Evolutionary conservation across 2,329 filamentous ascomycete genomes (phyloP).

Genomic region (Ophiostoma ips): DNA sequence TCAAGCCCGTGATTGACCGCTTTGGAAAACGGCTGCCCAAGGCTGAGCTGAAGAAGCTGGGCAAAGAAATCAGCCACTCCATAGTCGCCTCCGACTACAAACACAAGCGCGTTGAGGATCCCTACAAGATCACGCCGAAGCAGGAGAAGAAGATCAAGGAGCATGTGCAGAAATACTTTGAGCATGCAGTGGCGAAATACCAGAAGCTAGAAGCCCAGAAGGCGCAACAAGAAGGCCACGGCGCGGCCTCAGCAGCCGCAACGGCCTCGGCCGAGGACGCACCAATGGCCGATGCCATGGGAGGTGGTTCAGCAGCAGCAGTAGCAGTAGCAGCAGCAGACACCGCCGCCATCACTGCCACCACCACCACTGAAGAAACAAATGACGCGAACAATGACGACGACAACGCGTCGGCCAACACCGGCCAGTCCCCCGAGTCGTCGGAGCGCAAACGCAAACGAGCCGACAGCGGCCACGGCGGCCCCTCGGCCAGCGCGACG

Average conservation of each 20-base stretch:
- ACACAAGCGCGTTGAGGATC: slow-evolving; percentile 71
- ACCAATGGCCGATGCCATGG: no score
- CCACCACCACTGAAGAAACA: no score
- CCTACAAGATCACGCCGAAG: slow-evolving; percentile 57
- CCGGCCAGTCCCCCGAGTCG: slow-evolving; percentile 28
- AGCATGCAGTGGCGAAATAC: slow-evolving; percentile 71
- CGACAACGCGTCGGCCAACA: not conserved
- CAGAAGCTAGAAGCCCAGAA: slow-evolving; percentile 52
- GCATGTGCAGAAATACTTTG: slow-evolving; percentile 73
- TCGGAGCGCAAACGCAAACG: slow-evolving; percentile 53
- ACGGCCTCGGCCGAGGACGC: no score
- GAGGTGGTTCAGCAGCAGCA: no score
- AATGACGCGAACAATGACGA: slow-evolving; percentile 27
- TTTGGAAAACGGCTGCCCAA: slow-evolving; percentile 78
- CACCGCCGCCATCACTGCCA: no score
- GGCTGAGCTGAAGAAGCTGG: slow-evolving; percentile 53
- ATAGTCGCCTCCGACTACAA: slow-evolving; percentile 87
- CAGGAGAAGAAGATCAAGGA: slow-evolving; percentile 72
- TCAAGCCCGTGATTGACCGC: slow-evolving; percentile 76
- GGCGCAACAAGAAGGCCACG: no score
- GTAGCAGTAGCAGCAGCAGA: no score
- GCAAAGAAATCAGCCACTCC: slow-evolving; percentile 66
- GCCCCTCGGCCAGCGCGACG: slow-evolving; percentile 30
- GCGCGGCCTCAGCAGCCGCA: no score
- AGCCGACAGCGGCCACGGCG: slow-evolving; percentile 22